Evolutionary conservation across 768 basidiomycete genomes (phyloP).

Genomic region (Pseudohyphozyma bogoriensis): DNA sequence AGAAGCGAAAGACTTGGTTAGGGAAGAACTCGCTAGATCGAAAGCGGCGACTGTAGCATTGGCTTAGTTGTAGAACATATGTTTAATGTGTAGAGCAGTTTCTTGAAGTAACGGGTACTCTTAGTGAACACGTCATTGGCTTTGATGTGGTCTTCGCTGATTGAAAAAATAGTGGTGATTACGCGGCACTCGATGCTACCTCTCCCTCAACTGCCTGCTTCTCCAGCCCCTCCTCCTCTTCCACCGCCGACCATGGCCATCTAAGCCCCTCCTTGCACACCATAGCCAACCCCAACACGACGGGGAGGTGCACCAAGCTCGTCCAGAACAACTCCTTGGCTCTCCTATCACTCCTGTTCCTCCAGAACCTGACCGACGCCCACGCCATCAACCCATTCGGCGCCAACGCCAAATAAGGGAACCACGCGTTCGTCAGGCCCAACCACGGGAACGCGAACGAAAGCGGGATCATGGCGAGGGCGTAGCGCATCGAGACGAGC

Average conservation of each 20-base stretch:
- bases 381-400: conserved; percentile 63
- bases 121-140: no score
- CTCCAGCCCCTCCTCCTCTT: background rate
- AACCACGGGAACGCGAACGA: conserved; percentile 72
- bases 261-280: conserved; percentile 71
- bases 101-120: no score
- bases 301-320: conserved; percentile 81
- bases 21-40: conserved; percentile 10
- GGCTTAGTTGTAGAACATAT: no score
- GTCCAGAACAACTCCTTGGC: conserved; percentile 64
- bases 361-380: conserved; percentile 68
- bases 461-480: conserved; percentile 62
- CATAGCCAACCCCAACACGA: conserved; percentile 86
- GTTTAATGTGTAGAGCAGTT: no score
- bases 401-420: conserved; percentile 62
- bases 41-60: no score
- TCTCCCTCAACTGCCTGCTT: background rate
- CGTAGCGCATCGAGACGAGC: conserved; percentile 72
- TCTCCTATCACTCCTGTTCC: conserved; percentile 42
- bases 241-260: background rate
- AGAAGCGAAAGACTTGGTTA: conserved; percentile 18
- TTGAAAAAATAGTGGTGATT: no score
- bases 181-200: no score
- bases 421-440: conserved; percentile 84
- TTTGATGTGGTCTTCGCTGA: no score